Evolutionary conservation across 2,329 filamentous ascomycete species (phyloP).

Genomic region (Diplocarpon mali): DNA sequence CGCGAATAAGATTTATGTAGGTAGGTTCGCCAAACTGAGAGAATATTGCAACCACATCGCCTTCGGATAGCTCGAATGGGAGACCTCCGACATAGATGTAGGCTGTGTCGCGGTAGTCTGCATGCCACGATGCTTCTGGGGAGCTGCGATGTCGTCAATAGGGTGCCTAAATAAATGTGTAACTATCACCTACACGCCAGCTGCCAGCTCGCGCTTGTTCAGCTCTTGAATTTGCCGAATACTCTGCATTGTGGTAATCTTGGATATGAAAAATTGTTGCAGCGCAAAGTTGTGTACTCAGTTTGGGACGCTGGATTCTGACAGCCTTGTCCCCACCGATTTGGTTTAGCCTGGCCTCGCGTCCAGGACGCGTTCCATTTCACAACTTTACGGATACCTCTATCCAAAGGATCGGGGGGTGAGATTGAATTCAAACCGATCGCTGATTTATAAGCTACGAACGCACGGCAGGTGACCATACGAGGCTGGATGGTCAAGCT

Average conservation of each 20-base stretch:
- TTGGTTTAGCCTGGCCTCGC: conserved; percentile 9
- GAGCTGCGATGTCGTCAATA: conserved; percentile 38
- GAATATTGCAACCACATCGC: conserved; percentile 92
- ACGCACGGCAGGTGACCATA: conserved; percentile 1
- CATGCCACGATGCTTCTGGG: conserved; percentile 87
- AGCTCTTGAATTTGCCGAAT: conserved; percentile 87
- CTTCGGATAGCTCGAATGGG: conserved; percentile 85
- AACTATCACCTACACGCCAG: conserved; percentile 54
- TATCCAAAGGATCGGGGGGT: neutral
- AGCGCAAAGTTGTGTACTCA: neutral
- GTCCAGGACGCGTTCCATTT: conserved; percentile 4
- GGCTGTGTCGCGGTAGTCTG: conserved; percentile 94
- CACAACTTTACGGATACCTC: conserved; percentile 1
- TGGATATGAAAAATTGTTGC: conserved; percentile 1
- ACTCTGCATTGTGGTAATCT: conserved; percentile 62
- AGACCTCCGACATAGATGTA: conserved; percentile 94
- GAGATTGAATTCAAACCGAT: neutral
- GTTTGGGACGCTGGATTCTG: neutral
- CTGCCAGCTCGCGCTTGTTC: conserved; percentile 89
- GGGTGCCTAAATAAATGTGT: neutral
- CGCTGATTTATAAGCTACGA: neutral
- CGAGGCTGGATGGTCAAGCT: neutral
- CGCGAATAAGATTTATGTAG: conserved; percentile 81
- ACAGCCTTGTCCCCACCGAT: neutral
- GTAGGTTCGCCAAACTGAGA: conserved; percentile 94